Base-by-base conservation (phyloP, 345 rosid species). In the Nasturtium officinale region DNA sequence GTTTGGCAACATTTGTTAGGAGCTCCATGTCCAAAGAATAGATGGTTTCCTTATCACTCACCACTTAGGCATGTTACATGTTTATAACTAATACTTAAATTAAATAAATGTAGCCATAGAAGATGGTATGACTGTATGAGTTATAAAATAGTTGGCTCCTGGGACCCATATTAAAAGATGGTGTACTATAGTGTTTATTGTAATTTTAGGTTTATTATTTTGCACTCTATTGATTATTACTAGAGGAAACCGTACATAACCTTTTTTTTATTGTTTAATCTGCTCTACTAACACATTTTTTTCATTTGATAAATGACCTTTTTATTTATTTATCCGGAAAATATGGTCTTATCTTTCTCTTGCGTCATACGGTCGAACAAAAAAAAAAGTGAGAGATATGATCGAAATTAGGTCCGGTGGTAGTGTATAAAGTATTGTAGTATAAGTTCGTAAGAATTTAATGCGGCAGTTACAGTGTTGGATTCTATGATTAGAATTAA, bases 61-160 rank as follows among this genome's bases (percentile, higher is more conserved):
- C 30, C 25, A 53, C 70, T 68, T 45, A 61, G 64, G 75, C 79
- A 61, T 76, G 79, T 76, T 69, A 76, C 79, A 76, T 76, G 79
- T 76, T 62, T 42, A 51, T 29, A 68, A 74, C 54, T 59, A 58
- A 51, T 76, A 53, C 74, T 42, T 53, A 5, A 9, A 32, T 45
- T 52, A 51, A 60, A 50, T 58, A 26, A 7, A 47, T 59, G 28
- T 29, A 58, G 4, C 45, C 9, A 5, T 67, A 29, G 54, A 67
- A 60, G 42, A 67, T 52, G 30, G 56, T 67, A 5, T 46, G 55
- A 51, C 28, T 51, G 56, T 67, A 5, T 46, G 55, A 51, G 37
- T 51, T 58, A 50, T 58, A 40, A 58, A 59, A 42, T 51, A 67
- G 63, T 61, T 61, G 69, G 79, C 62, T 53, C 57, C 4, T 30